phyloP scores from a whole-genome alignment of 805 yeast genomes.

The Yarrowia divulgata region DNA sequence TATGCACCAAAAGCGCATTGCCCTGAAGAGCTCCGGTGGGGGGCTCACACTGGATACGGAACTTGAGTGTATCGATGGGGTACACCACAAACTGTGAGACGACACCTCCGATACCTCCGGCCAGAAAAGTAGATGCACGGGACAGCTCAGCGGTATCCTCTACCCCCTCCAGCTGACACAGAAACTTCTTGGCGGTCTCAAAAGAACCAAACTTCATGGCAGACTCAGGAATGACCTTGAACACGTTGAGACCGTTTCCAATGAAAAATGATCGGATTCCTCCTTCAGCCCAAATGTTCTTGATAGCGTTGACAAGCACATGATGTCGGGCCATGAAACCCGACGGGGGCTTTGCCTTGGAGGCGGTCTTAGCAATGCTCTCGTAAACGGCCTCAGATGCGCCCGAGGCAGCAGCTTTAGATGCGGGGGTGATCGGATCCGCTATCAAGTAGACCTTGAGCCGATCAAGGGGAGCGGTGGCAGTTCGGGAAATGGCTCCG shows the following conservation, averaged over 20 bases:
- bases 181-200: constrained; percentile 78
- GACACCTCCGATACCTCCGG: constrained; percentile 98
- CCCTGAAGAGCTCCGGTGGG: constrained; percentile 69
- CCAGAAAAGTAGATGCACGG: constrained; percentile 77
- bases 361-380: constrained; percentile 3
- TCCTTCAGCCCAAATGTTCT: constrained; percentile 83
- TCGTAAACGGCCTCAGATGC: constrained; percentile 28
- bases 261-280: constrained; percentile 89
- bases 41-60: constrained; percentile 91
- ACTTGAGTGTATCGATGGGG: constrained; percentile 94
- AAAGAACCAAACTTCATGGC: constrained; percentile 97
- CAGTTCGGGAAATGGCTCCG: constrained; percentile 94
- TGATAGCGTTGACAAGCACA: constrained; percentile 66
- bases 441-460: constrained; percentile 94
- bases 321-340: constrained; percentile 49
- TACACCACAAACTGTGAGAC: constrained; percentile 90
- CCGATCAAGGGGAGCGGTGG: constrained; percentile 97
- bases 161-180: constrained; percentile 79
- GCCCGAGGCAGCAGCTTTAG: constrained; percentile 54
- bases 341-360: constrained; percentile 13
- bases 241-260: constrained; percentile 91
- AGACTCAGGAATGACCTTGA: constrained; percentile 95
- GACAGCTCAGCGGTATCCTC: constrained; percentile 74
- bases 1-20: constrained; percentile 62
- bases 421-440: constrained; percentile 55